Percentiles rank a stretch among this genome's conserved stretches.
Conservation (phyloP, 116 monocot genomes). For the Phalaenopsis hybrid region DNA sequence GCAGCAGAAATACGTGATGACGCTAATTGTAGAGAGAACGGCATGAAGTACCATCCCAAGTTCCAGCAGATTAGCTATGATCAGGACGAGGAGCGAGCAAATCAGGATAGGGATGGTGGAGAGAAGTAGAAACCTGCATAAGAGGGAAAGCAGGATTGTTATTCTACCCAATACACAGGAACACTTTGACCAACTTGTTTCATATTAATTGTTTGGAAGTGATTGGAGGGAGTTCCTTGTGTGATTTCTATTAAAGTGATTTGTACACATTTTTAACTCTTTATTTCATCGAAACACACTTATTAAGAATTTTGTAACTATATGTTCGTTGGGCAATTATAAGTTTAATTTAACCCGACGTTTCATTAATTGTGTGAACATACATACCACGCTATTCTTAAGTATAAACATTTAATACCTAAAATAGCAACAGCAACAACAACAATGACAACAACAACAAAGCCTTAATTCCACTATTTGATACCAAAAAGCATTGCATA, state of each 20-base stretch:
- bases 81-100: slow-evolving; percentile 24
- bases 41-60: slow-evolving; percentile 32
- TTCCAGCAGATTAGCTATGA: slow-evolving; percentile 25
- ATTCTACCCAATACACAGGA: neutral
- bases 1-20: slow-evolving; percentile 50
- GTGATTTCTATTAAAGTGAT: neutral
- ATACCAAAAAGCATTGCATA: too few species aligned
- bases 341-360: neutral
- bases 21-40: slow-evolving; percentile 36
- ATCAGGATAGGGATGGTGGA: slow-evolving; percentile 40
- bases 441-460: too few species aligned
- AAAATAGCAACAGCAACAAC: too few species aligned
- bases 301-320: neutral
- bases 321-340: neutral
- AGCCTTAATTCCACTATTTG: too few species aligned
- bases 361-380: neutral
- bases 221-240: neutral
- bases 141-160: neutral
- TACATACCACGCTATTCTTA: too few species aligned
- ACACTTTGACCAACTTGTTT: neutral
- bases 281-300: neutral
- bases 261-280: neutral
- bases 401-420: too few species aligned
- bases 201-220: neutral
- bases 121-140: slow-evolving; percentile 38